Evolutionary conservation across 1,284 basidiomycete species (phyloP).

Genomic region (Ganoderma sp.): DNA sequence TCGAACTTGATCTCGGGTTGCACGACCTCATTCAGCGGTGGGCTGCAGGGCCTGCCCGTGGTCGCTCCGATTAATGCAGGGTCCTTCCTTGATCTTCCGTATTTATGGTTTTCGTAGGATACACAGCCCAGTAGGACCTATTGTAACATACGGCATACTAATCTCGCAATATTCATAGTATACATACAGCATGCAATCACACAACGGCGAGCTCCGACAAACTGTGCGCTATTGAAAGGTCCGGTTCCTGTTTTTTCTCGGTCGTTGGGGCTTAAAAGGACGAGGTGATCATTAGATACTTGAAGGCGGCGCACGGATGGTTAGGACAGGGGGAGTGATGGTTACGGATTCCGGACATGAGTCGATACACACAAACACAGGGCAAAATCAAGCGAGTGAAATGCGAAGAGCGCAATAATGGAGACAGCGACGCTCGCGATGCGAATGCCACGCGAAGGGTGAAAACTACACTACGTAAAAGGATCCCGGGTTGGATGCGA

Average conservation of each 20-base stretch:
- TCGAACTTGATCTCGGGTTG: conserved; percentile 48
- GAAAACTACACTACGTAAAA: conserved; percentile 41
- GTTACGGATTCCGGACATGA: conserved; percentile 1
- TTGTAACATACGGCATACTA: neutral
- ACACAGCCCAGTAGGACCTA: neutral
- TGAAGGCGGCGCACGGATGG: neutral
- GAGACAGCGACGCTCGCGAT: conserved; percentile 2
- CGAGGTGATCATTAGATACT: neutral
- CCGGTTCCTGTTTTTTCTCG: neutral
- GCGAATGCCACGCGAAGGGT: conserved; percentile 18
- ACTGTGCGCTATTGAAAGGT: neutral
- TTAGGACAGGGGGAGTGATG: neutral
- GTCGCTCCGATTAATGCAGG: neutral
- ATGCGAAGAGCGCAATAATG: conserved; percentile 26
- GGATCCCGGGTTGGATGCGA: conserved; percentile 27
- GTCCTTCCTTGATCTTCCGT: neutral
- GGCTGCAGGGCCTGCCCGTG: conserved; percentile 14
- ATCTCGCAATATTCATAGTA: neutral
- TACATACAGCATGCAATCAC: neutral
- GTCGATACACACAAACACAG: neutral
- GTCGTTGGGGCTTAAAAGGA: neutral
- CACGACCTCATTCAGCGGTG: conserved; percentile 40
- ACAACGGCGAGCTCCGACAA: neutral
- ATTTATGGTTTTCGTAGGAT: neutral
- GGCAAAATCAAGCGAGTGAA: conserved; percentile 23